These are phyloP conservation scores for Dianthus caryophyllus DNA, from an alignment of 148 eudicot species.

Conservation along the genomic window DNA sequence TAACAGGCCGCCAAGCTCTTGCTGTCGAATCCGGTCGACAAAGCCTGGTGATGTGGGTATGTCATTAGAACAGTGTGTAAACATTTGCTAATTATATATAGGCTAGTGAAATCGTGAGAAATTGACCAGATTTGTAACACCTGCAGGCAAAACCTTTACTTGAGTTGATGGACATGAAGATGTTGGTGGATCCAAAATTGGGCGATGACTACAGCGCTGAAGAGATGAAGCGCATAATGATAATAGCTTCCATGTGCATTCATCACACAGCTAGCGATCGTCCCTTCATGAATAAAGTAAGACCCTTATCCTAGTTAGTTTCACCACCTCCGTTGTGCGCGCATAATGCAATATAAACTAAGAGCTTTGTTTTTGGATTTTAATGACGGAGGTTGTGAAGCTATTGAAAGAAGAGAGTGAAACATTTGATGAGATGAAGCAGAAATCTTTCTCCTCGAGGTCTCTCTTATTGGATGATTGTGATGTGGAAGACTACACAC, in stretches of 20 bases:
- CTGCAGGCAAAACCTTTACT: conserved; percentile 77
- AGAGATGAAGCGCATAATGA: conserved; percentile 61
- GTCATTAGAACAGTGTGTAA: conserved; percentile 7
- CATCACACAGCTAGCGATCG: conserved; percentile 65
- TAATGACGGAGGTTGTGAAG: conserved; percentile 64
- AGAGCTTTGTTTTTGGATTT: not conserved
- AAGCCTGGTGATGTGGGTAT: conserved; percentile 95
- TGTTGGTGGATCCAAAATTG: conserved; percentile 66
- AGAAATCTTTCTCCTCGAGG: conserved; percentile 42
- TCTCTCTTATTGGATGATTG: conserved; percentile 58
- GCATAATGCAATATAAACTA: not conserved
- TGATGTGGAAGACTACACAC: conserved; percentile 69
- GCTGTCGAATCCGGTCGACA: conserved; percentile 70
- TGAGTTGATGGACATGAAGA: conserved; percentile 54
- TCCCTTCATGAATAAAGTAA: conserved; percentile 71
- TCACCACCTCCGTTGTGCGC: not conserved
- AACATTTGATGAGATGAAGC: conserved; percentile 37
- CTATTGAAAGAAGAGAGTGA: conserved; percentile 52
- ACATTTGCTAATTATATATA: not conserved
- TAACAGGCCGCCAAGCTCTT: conserved; percentile 88
- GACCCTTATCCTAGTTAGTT: conserved; percentile 32
- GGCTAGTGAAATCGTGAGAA: not conserved
- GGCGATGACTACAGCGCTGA: conserved; percentile 40
- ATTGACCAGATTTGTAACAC: not conserved
- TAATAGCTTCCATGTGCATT: conserved; percentile 69